A percentile compares a stretch with the other conserved stretches of the same genome.
phyloP scores from a whole-genome alignment of 768 basidiomycete species.

The Tricholoma terreum region DNA sequence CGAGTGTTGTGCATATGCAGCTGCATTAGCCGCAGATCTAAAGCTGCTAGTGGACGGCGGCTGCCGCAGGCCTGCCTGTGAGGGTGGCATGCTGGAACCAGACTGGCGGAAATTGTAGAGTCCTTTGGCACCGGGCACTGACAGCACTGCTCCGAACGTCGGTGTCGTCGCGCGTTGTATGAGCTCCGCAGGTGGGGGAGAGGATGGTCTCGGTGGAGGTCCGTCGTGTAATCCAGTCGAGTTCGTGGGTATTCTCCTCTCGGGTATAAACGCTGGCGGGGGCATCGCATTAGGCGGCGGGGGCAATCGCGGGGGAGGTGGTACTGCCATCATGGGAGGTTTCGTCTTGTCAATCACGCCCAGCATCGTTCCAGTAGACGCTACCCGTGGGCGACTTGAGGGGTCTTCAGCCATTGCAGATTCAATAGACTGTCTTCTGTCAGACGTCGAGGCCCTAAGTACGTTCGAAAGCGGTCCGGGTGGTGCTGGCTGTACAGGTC shows the following conservation, averaged over 20 bases:
- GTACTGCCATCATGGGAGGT: conserved; percentile 82
- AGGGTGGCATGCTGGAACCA: conserved; percentile 76
- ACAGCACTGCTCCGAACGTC: conserved; percentile 63
- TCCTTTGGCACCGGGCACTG: conserved; percentile 47
- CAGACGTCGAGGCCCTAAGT: conserved; percentile 56
- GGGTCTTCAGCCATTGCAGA: conserved; percentile 48
- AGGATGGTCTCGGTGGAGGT: conserved; percentile 85
- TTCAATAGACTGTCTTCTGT: conserved; percentile 71
- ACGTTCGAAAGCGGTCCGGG: conserved; percentile 29
- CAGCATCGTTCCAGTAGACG: conserved; percentile 48
- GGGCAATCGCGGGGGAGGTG: conserved; percentile 74
- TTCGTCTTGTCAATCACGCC: conserved; percentile 68
- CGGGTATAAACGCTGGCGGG: conserved; percentile 76
- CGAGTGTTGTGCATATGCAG: conserved; percentile 46
- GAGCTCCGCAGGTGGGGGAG: conserved; percentile 90
- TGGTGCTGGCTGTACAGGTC: conserved; percentile 37
- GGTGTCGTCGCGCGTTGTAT: conserved; percentile 90
- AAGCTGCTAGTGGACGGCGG: conserved; percentile 81
- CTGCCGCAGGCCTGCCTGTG: conserved; percentile 61
- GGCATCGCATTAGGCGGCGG: conserved; percentile 71
- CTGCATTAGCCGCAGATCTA: conserved; percentile 67
- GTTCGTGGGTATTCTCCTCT: conserved; percentile 47
- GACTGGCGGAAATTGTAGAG: conserved; percentile 52
- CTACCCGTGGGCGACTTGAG: conserved; percentile 52
- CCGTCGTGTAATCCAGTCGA: conserved; percentile 49